Conservation (phyloP, 2,329 filamentous ascomycete genomes). For the Chrysoporthe deuterocubensis region DNA sequence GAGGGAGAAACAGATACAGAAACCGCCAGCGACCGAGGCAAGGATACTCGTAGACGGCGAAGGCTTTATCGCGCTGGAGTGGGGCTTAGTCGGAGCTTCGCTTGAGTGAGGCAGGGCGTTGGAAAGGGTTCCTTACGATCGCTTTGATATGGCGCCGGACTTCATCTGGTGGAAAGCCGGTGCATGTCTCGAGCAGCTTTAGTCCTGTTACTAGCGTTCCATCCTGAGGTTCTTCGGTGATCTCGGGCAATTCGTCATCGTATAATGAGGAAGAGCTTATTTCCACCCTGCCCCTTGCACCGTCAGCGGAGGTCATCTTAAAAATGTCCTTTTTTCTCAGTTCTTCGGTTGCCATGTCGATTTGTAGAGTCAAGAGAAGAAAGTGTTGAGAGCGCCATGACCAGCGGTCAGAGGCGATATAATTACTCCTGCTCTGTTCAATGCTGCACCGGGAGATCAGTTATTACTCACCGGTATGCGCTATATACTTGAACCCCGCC, state of each 20-base stretch:
- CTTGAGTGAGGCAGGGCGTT: neutral
- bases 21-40: slow-evolving; percentile 47
- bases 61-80: slow-evolving; percentile 41
- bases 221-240: neutral
- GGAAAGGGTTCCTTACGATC: slow-evolving; percentile 26
- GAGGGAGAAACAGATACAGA: slow-evolving; percentile 41
- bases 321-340: too few species aligned
- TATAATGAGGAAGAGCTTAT: neutral
- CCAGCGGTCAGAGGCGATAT: neutral
- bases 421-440: neutral
- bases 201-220: neutral
- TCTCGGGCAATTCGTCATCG: neutral
- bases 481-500: too few species aligned
- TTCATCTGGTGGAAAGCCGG: slow-evolving; percentile 31
- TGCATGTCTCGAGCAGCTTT: slow-evolving; percentile 28
- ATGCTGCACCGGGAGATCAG: neutral
- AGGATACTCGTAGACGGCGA: slow-evolving; percentile 42
- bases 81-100: slow-evolving; percentile 2
- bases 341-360: too few species aligned
- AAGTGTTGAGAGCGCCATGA: neutral
- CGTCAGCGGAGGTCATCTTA: neutral
- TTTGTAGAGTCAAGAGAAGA: too few species aligned
- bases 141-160: slow-evolving; percentile 32
- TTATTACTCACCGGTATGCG: too few species aligned
- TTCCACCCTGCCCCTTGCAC: neutral